These are phyloP conservation scores for Geotrichum reessii DNA, from an alignment of 1,139 yeast genomes.

Conservation along the genomic window DNA sequence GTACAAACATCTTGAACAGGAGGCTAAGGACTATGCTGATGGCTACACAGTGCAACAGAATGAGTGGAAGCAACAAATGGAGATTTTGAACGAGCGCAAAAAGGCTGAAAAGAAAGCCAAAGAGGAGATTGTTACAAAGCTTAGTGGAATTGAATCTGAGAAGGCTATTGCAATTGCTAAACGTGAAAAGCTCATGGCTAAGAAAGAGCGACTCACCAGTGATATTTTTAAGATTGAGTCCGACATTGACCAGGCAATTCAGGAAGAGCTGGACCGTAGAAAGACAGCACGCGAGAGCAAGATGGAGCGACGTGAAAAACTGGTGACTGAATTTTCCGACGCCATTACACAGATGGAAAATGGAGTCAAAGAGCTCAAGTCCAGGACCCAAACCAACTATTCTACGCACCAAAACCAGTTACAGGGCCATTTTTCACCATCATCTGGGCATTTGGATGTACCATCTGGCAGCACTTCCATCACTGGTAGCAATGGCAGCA, in stretches of 20 bases:
- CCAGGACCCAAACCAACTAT: slow-evolving; percentile 18
- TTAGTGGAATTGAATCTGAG: slow-evolving; percentile 25
- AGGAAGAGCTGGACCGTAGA: slow-evolving; percentile 19
- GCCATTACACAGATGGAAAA: slow-evolving; percentile 35
- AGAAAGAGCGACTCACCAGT: slow-evolving; percentile 22
- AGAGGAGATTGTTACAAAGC: slow-evolving; percentile 18
- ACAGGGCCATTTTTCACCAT: neutral
- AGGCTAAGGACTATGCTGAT: slow-evolving; percentile 20
- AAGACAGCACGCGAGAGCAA: slow-evolving; percentile 21
- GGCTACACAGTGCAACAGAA: slow-evolving; percentile 22
- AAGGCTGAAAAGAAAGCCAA: slow-evolving; percentile 20
- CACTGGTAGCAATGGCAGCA: neutral
- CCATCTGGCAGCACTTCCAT: neutral
- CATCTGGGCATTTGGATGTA: neutral
- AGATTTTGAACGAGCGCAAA: slow-evolving; percentile 19
- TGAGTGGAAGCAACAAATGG: slow-evolving; percentile 22
- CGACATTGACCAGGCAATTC: slow-evolving; percentile 20
- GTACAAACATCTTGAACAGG: slow-evolving; percentile 19
- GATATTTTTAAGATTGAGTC: slow-evolving; percentile 24
- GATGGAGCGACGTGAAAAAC: slow-evolving; percentile 22
- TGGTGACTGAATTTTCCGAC: slow-evolving; percentile 34
- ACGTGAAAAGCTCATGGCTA: slow-evolving; percentile 27
- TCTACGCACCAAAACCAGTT: slow-evolving; percentile 1
- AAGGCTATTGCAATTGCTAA: slow-evolving; percentile 20
- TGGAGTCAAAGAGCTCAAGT: slow-evolving; percentile 29